Conservation (phyloP, 2,329 filamentous ascomycete species). For the Ascosphaera acerosa region DNA sequence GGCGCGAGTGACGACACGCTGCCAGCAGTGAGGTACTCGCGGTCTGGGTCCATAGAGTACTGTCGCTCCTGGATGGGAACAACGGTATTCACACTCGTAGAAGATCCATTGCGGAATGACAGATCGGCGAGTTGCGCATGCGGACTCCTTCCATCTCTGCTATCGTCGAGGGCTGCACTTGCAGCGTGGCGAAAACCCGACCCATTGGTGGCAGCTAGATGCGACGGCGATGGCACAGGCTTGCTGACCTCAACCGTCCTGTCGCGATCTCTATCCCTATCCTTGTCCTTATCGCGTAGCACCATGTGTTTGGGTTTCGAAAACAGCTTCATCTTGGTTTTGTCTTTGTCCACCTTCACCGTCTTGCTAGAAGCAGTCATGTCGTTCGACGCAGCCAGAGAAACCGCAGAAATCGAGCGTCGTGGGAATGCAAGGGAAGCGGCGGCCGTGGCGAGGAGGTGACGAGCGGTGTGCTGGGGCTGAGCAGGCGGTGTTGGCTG, state of each 20-base stretch:
- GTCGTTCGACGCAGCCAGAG: no score
- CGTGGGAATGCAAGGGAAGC: constrained; percentile 37
- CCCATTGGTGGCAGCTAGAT: no score
- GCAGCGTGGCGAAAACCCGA: no score
- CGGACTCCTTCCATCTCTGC: no score
- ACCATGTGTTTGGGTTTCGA: constrained; percentile 40
- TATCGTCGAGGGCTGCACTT: no score
- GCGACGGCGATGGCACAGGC: constrained; percentile 33
- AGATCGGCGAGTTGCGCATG: constrained; percentile 20
- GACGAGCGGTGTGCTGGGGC: not conserved
- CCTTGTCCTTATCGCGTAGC: constrained; percentile 30
- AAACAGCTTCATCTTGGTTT: constrained; percentile 43
- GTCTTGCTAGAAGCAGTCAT: constrained; percentile 13
- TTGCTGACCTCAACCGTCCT: constrained; percentile 25
- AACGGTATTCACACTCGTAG: constrained; percentile 35
- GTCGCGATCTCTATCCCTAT: constrained; percentile 28
- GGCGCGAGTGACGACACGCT: constrained; percentile 23
- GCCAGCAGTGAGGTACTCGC: constrained; percentile 7
- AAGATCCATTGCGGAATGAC: constrained; percentile 34
- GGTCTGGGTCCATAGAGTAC: constrained; percentile 14
- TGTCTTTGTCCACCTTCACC: constrained; percentile 28
- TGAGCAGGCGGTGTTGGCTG: not conserved
- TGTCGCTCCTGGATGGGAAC: constrained; percentile 22
- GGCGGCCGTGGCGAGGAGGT: constrained; percentile 32
- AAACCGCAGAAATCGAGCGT: constrained; percentile 15